Conservation (phyloP, 257 asterid species). For the Salvia miltiorrhiza region DNA sequence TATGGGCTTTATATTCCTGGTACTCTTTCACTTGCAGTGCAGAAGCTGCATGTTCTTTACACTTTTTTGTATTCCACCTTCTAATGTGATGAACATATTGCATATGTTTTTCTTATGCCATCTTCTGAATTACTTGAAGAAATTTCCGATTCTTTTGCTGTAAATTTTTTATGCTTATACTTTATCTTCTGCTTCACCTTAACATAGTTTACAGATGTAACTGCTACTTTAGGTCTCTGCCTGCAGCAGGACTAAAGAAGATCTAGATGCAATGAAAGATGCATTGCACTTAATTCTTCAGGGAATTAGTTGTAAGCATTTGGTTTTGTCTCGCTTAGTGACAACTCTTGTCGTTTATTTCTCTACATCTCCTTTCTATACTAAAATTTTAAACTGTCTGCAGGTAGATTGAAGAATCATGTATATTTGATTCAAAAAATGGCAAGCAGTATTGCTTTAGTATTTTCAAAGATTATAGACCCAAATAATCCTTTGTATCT, state of each 20-base stretch:
- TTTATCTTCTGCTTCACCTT: slow-evolving; percentile 37
- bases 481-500: slow-evolving; percentile 91
- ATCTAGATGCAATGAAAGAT: slow-evolving; percentile 75
- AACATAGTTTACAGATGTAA: slow-evolving; percentile 56
- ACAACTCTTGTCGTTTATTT: slow-evolving; percentile 13
- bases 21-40: slow-evolving; percentile 23
- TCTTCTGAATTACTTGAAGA: slow-evolving; percentile 8
- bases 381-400: slow-evolving; percentile 24
- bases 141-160: neutral
- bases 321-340: slow-evolving; percentile 14
- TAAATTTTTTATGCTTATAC: neutral
- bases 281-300: slow-evolving; percentile 80
- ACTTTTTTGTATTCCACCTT: slow-evolving; percentile 1
- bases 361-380: neutral
- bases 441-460: slow-evolving; percentile 92
- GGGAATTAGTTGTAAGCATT: slow-evolving; percentile 80
- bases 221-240: slow-evolving; percentile 96
- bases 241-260: slow-evolving; percentile 86
- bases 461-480: slow-evolving; percentile 79
- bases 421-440: slow-evolving; percentile 74
- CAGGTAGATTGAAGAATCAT: slow-evolving; percentile 95
- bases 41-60: slow-evolving; percentile 2
- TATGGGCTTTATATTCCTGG: slow-evolving; percentile 59
- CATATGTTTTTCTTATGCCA: neutral
- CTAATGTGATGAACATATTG: slow-evolving; percentile 11